Evolutionary conservation across 139 green algal species (phyloP).

Genomic region (Chlorella ohadii): DNA sequence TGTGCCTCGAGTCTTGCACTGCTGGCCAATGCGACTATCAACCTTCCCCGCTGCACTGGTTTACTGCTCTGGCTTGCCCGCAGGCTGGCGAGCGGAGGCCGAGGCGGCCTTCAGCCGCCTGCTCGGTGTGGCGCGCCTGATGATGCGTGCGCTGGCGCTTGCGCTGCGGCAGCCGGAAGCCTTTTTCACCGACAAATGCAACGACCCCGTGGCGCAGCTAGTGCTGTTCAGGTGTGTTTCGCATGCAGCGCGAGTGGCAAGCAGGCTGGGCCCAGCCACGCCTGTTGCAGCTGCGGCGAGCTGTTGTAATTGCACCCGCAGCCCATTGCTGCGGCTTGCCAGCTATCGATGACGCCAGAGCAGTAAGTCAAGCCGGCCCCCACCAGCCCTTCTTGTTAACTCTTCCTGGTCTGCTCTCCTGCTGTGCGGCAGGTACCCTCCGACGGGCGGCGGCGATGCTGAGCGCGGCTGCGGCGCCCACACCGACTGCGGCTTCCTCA

Average conservation of each 20-base stretch:
- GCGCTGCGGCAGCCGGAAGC: constrained; percentile 12
- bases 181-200: constrained; percentile 20
- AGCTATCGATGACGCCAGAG: too few relatives aligned
- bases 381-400: background rate
- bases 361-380: too few relatives aligned
- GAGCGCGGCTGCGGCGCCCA: constrained; percentile 40
- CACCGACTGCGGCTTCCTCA: constrained; percentile 51
- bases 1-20: too few relatives aligned
- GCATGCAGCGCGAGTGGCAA: too few relatives aligned
- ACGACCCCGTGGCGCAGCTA: constrained; percentile 29
- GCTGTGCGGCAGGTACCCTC: constrained; percentile 20
- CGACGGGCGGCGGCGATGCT: background rate
- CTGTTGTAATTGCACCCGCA: too few relatives aligned
- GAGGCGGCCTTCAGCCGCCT: background rate
- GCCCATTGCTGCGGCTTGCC: too few relatives aligned
- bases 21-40: too few relatives aligned
- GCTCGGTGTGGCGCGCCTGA: constrained; percentile 28
- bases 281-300: too few relatives aligned
- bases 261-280: too few relatives aligned
- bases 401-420: too few relatives aligned
- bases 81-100: constrained; percentile 26
- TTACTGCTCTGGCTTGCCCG: too few relatives aligned
- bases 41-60: too few relatives aligned
- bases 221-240: constrained; percentile 39
- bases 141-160: constrained; percentile 40